phyloP scores from a whole-genome alignment of 331 rosid species.

The Malus hybrid region DNA sequence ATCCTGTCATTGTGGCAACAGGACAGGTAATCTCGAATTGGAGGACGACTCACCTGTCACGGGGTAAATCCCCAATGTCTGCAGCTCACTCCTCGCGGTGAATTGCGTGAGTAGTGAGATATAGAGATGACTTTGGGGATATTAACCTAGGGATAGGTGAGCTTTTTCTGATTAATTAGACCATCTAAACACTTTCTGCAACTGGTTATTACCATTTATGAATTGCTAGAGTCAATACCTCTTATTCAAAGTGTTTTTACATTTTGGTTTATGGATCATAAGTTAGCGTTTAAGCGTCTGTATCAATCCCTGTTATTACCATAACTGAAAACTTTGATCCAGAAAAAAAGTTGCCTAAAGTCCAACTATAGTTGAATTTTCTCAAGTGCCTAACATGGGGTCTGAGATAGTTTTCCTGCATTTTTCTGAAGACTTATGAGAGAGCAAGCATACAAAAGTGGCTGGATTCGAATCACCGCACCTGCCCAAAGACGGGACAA shows the following conservation, averaged over 20 bases:
- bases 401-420: conserved; percentile 9
- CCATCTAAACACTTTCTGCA: background rate
- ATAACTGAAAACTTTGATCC: background rate
- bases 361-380: background rate
- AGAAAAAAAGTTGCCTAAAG: background rate
- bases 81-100: too few species aligned
- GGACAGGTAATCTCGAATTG: conserved; percentile 28
- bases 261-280: background rate
- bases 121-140: background rate
- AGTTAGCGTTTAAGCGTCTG: background rate
- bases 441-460: conserved; percentile 41
- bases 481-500: conserved; percentile 45
- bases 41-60: too few species aligned
- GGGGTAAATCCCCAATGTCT: too few species aligned
- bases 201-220: background rate
- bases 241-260: background rate
- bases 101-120: too few species aligned
- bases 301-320: too few species aligned
- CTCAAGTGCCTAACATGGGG: background rate
- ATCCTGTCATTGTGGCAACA: conserved; percentile 43
- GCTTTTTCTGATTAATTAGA: background rate
- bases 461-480: conserved; percentile 31
- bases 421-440: conserved; percentile 31
- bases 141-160: too few species aligned
- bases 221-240: background rate